Evolutionary conservation across 768 basidiomycete species (phyloP), one percentile per base, ranked within the genome.

Genomic region (Clitopilus hobsonii): DNA sequence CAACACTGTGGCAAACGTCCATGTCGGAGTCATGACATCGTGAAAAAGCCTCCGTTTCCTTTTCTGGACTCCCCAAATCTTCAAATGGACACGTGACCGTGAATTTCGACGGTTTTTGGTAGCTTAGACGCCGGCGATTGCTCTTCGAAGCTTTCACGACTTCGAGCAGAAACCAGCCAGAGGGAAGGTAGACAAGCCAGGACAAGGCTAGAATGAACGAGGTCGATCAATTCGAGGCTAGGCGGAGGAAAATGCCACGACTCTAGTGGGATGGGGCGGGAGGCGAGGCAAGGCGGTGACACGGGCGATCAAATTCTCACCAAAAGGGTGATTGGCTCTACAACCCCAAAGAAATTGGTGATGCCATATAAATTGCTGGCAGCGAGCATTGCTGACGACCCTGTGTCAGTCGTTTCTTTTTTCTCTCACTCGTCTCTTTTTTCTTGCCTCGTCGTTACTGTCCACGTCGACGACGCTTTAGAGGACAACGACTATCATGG

Each of bases 321-420:
- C 41, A 20, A 51, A n/a, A 51, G 49, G 29, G 26, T 51, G 49
- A 51, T 51, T 27, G 5, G n/a, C 27, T 51, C 49, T 14, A 47
- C n/a, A 23, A 45, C 56, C 56, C 56, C 56, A 57, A 57, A 57
- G 56, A 57, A 57, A 54, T 23, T 38, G 54, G 54, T 49, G 30
- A 50, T 57, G 51, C 38, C 49, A 51, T 38, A 38, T 41, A 23
- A 20, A 54, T 50, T 49, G 45, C 53, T 54, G 41, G 41, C 28
- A 26, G 10, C 23, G 18, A 29, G 7, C n/a, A 11, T 14, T n/a
- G 2, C 11, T 32, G 13, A 20, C 23, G 29, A 29, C 36, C 51
- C 30, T 52, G 28, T 52, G 28, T 49, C 26, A 30, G 29, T 20
- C 28, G n/a, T 28, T 48, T 22, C 55, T 8, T 27, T 30, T 29